Percentiles rank a stretch among this genome's conserved stretches.
These are phyloP conservation scores for Cylindrotheca fusiformis DNA, from an alignment of 108 stramenopile species.

Conservation along the genomic window DNA sequence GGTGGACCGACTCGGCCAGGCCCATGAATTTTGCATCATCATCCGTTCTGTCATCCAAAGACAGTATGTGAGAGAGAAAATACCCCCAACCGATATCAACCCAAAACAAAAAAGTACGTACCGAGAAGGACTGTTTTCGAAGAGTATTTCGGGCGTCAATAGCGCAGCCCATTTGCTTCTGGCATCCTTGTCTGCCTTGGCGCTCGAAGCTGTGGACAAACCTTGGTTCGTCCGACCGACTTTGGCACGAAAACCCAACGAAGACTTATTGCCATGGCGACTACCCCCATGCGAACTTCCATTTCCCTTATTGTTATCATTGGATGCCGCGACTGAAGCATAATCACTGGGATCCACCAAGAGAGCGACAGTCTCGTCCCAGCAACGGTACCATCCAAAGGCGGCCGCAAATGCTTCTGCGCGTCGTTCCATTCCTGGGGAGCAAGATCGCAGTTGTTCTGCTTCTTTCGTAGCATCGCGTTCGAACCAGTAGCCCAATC, in stretches of 20 bases:
- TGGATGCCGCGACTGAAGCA: slow-evolving; percentile 19
- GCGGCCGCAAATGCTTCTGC: slow-evolving; percentile 83
- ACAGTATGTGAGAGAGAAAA: too few species aligned
- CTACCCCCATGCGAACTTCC: slow-evolving; percentile 60
- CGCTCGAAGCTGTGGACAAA: slow-evolving; percentile 7
- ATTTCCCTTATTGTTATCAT: slow-evolving; percentile 49
- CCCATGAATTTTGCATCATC: slow-evolving; percentile 73
- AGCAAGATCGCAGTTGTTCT: slow-evolving; percentile 48
- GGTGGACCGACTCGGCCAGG: slow-evolving; percentile 86
- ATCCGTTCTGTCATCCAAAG: slow-evolving; percentile 37
- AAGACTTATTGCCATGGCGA: slow-evolving; percentile 44
- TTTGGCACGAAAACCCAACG: slow-evolving; percentile 75
- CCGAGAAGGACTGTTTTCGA: slow-evolving; percentile 59
- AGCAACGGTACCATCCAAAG: slow-evolving; percentile 92
- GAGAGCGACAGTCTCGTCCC: slow-evolving; percentile 61
- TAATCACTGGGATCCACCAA: slow-evolving; percentile 63
- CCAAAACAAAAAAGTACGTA: slow-evolving; percentile 25
- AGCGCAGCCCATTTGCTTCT: slow-evolving; percentile 66
- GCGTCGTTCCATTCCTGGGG: slow-evolving; percentile 70
- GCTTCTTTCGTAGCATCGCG: slow-evolving; percentile 78
- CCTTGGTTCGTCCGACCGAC: slow-evolving; percentile 33
- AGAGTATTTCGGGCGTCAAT: slow-evolving; percentile 65
- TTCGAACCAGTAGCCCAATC: slow-evolving; percentile 85
- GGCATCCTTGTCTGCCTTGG: slow-evolving; percentile 2
- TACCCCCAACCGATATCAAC: slow-evolving; percentile 2